Percentiles rank a stretch among this genome's conserved stretches.
These are phyloP conservation scores for Cokeromyces recurvatus DNA, from an alignment of 371 early-diverging fungal genomes.

Conservation along the genomic window DNA sequence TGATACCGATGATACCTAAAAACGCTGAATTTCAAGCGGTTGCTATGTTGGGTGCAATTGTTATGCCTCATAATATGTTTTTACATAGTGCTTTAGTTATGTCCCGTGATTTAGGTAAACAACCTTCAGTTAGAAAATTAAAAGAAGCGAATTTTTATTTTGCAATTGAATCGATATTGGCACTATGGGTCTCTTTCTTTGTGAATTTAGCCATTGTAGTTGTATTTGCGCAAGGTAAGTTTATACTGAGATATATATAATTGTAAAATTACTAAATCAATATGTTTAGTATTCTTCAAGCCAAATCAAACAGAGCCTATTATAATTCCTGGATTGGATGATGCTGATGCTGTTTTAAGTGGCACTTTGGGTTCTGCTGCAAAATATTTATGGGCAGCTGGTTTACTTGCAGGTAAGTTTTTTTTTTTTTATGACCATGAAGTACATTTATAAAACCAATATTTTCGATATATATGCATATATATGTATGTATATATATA, in stretches of 20 bases:
- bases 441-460: not conserved
- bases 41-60: slow-evolving; percentile 64
- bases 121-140: slow-evolving; percentile 41
- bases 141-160: slow-evolving; percentile 68
- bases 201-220: slow-evolving; percentile 72
- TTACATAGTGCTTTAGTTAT: slow-evolving; percentile 64
- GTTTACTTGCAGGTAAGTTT: slow-evolving; percentile 51
- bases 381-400: slow-evolving; percentile 63
- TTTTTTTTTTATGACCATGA: not conserved
- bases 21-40: slow-evolving; percentile 61
- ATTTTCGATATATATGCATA: no score
- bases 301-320: slow-evolving; percentile 24
- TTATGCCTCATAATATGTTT: slow-evolving; percentile 78
- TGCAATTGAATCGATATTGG: slow-evolving; percentile 58
- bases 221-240: slow-evolving; percentile 54
- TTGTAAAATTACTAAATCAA: no score
- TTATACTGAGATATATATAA: not conserved
- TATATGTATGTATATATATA: not conserved
- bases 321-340: slow-evolving; percentile 46
- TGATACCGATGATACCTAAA: slow-evolving; percentile 52
- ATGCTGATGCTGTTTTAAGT: slow-evolving; percentile 57
- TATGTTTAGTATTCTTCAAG: slow-evolving; percentile 52
- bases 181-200: slow-evolving; percentile 61
- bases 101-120: slow-evolving; percentile 51
- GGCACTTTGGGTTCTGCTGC: slow-evolving; percentile 54